Conservation (phyloP, 1,284 basidiomycete species). For the Ganoderma meredithae region DNA sequence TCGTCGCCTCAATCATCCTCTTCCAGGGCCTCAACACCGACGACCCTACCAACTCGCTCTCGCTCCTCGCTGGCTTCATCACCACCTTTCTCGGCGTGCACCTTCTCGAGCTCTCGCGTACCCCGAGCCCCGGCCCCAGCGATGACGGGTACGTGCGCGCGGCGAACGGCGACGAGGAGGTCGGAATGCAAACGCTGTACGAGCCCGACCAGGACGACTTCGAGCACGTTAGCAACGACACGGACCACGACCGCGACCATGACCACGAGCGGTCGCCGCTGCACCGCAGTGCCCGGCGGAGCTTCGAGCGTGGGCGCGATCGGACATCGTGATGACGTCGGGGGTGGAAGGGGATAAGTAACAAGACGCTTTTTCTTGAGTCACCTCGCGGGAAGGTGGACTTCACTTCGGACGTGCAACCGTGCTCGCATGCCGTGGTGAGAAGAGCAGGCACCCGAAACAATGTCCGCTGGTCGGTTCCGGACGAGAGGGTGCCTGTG, state of each 20-base stretch:
- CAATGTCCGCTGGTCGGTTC: not conserved
- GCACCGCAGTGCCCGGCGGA: conserved; percentile 14
- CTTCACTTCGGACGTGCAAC: not conserved
- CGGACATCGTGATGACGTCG: conserved; percentile 6
- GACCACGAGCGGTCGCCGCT: conserved; percentile 27
- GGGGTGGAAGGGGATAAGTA: no score
- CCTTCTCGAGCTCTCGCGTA: conserved; percentile 68
- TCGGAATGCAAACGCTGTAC: conserved; percentile 31
- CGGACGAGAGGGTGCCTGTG: not conserved
- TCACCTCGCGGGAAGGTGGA: not conserved
- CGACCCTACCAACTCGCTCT: conserved; percentile 82
- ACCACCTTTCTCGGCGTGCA: conserved; percentile 57
- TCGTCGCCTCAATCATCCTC: conserved; percentile 93
- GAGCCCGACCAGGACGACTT: conserved; percentile 29
- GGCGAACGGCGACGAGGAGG: conserved; percentile 24
- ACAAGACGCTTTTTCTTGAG: not conserved
- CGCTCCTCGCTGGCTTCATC: conserved; percentile 87
- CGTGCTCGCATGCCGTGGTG: not conserved
- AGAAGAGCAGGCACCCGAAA: not conserved
- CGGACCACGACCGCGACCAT: conserved; percentile 14
- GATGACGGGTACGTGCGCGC: conserved; percentile 26
- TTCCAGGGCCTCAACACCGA: conserved; percentile 98
- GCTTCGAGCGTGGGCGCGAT: conserved; percentile 12
- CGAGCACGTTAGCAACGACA: conserved; percentile 12
- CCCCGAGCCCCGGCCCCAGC: conserved; percentile 11